phyloP scores from a whole-genome alignment of 306 rosid species.

The Quercus suber region DNA sequence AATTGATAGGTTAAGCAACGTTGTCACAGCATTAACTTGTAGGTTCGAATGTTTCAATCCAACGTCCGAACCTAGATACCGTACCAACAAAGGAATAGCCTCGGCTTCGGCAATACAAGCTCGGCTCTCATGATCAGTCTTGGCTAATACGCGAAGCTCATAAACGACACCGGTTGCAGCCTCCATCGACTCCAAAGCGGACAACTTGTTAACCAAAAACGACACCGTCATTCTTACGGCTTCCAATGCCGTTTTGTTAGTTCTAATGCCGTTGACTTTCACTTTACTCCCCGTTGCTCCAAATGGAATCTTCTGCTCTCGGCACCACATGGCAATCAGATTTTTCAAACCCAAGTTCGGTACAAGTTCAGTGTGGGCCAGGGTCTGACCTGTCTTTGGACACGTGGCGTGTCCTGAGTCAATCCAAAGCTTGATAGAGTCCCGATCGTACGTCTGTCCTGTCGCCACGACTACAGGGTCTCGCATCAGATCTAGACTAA shows the following conservation, averaged over 20 bases:
- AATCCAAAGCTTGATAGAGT: constrained; percentile 66
- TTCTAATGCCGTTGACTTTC: constrained; percentile 31
- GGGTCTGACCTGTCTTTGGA: constrained; percentile 83
- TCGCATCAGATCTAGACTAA: constrained; percentile 69
- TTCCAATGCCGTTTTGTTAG: constrained; percentile 69
- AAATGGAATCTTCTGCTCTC: constrained; percentile 60
- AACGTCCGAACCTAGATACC: constrained; percentile 31
- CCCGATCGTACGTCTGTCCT: constrained; percentile 92
- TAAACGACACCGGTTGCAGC: constrained; percentile 58
- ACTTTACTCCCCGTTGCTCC: constrained; percentile 31
- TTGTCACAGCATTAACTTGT: constrained; percentile 83
- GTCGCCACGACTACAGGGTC: constrained; percentile 94
- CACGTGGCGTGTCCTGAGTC: constrained; percentile 91
- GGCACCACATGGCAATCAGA: constrained; percentile 82
- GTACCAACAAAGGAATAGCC: constrained; percentile 65
- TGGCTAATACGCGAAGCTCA: constrained; percentile 74
- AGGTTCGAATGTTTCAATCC: constrained; percentile 39
- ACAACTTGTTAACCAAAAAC: constrained; percentile 57
- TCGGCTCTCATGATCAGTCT: constrained; percentile 77
- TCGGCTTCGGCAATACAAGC: constrained; percentile 77
- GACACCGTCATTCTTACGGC: constrained; percentile 77
- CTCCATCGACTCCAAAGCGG: constrained; percentile 28
- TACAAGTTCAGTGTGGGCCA: constrained; percentile 64
- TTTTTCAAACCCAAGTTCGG: constrained; percentile 69
- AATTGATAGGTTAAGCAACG: constrained; percentile 75